Conservation (phyloP, 768 basidiomycete species). For the Psilocybe tampanensis region DNA sequence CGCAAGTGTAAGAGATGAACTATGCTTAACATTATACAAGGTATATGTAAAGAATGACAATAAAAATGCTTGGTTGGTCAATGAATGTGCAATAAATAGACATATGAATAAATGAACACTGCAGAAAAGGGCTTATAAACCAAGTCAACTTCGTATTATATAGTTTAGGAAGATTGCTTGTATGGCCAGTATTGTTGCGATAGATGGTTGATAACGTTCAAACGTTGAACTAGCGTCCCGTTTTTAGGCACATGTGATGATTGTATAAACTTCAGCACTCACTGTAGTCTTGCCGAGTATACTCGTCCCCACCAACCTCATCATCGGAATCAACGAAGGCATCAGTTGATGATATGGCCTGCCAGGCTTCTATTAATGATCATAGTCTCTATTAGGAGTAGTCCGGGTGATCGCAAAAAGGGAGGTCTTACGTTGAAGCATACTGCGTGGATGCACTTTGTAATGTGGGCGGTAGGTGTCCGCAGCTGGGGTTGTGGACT, state of each 20-base stretch:
- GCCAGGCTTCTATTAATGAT: slow-evolving; percentile 66
- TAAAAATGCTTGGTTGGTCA: slow-evolving; percentile 1
- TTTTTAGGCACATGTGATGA: background rate
- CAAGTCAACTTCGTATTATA: slow-evolving; percentile 19
- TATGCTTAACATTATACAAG: slow-evolving; percentile 16
- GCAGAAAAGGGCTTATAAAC: slow-evolving; percentile 5
- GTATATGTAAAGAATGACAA: slow-evolving; percentile 17
- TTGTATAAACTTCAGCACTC: slow-evolving; percentile 18
- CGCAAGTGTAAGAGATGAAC: slow-evolving; percentile 4
- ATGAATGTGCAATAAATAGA: slow-evolving; percentile 16
- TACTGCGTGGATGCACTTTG: slow-evolving; percentile 41
- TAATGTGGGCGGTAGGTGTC: slow-evolving; percentile 16
- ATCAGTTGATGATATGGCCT: slow-evolving; percentile 64
- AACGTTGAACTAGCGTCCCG: slow-evolving; percentile 50
- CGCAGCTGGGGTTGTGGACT: slow-evolving; percentile 13
- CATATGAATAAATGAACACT: background rate
- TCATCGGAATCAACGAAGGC: slow-evolving; percentile 80
- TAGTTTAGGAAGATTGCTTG: slow-evolving; percentile 14
- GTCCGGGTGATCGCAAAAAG: background rate
- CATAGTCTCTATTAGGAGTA: background rate
- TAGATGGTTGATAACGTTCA: slow-evolving; percentile 60
- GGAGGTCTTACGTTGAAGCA: slow-evolving; percentile 66
- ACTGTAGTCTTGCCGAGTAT: slow-evolving; percentile 70
- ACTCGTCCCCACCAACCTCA: slow-evolving; percentile 62
- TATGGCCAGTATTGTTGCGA: slow-evolving; percentile 33